These are phyloP conservation scores for Huntiella moniliformis DNA, from an alignment of 2,329 filamentous ascomycete genomes.

Conservation along the genomic window DNA sequence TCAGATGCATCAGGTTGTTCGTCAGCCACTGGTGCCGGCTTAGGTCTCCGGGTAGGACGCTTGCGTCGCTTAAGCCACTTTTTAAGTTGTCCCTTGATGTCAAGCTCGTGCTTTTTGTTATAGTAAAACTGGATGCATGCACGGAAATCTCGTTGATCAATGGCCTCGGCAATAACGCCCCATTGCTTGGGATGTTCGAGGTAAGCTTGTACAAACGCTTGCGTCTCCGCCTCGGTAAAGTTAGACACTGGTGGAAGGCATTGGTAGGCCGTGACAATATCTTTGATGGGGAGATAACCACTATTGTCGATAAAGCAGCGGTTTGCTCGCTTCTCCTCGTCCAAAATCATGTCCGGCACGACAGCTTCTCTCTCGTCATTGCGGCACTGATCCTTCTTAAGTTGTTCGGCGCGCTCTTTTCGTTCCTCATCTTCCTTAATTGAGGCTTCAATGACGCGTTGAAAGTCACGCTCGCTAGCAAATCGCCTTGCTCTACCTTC, in stretches of 20 bases:
- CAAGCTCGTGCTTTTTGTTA: slow-evolving; percentile 53
- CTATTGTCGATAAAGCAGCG: slow-evolving; percentile 46
- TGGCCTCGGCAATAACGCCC: slow-evolving; percentile 52
- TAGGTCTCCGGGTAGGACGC: slow-evolving; percentile 37
- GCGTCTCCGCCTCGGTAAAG: slow-evolving; percentile 52
- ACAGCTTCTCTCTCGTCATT: slow-evolving; percentile 54
- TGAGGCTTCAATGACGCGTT: slow-evolving; percentile 53
- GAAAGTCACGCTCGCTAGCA: slow-evolving; percentile 54
- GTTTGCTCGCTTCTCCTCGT: slow-evolving; percentile 37
- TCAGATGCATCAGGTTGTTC: slow-evolving; percentile 44
- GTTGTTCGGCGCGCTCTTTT: slow-evolving; percentile 44
- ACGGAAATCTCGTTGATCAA: slow-evolving; percentile 52
- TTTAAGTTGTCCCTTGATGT: slow-evolving; percentile 59
- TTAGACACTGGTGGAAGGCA: slow-evolving; percentile 56
- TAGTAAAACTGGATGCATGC: slow-evolving; percentile 79
- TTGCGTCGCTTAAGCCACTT: slow-evolving; percentile 41
- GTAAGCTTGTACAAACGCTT: slow-evolving; percentile 55
- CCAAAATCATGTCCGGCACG: slow-evolving; percentile 52
- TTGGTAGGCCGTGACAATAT: slow-evolving; percentile 51
- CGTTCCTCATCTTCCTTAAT: slow-evolving; percentile 52
- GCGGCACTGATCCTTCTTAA: slow-evolving; percentile 50
- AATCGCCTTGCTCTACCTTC: slow-evolving; percentile 35
- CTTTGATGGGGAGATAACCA: slow-evolving; percentile 43
- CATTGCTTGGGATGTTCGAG: slow-evolving; percentile 65
- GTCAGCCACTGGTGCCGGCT: slow-evolving; percentile 45